phyloP scores from a whole-genome alignment of 352 stramenopile genomes.

The Phytophthora crassamura region DNA sequence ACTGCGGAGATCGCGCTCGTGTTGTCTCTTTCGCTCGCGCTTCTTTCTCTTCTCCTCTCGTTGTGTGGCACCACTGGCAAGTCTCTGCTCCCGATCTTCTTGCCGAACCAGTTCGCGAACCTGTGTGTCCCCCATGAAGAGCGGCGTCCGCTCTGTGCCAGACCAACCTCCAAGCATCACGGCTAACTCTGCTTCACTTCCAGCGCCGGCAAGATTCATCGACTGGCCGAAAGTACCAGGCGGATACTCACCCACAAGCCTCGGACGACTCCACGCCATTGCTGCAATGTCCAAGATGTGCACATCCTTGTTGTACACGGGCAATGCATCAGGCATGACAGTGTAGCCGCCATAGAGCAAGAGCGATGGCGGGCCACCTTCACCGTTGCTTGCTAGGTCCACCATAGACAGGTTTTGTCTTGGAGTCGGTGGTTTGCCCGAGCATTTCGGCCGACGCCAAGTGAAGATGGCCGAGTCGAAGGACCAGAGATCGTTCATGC shows the following conservation, averaged over 20 bases:
- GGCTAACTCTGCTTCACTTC: conserved; percentile 53
- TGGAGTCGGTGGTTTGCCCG: conserved; percentile 65
- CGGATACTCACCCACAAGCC: conserved; percentile 76
- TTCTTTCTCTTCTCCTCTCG: conserved; percentile 40
- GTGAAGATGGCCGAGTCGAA: conserved; percentile 79
- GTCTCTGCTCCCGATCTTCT: conserved; percentile 61
- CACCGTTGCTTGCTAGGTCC: conserved; percentile 13
- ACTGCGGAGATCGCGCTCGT: conserved; percentile 45
- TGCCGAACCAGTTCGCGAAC: conserved; percentile 64
- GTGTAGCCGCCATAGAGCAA: conserved; percentile 87
- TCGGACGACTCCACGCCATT: conserved; percentile 67
- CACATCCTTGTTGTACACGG: conserved; percentile 81
- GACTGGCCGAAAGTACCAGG: conserved; percentile 70
- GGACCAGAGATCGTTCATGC: conserved; percentile 77
- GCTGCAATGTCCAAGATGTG: conserved; percentile 68
- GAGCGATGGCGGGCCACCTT: conserved; percentile 32
- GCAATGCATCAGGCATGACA: conserved; percentile 50
- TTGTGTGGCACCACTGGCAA: conserved; percentile 36
- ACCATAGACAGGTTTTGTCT: conserved; percentile 82
- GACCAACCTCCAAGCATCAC: conserved; percentile 80
- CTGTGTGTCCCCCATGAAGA: conserved; percentile 83
- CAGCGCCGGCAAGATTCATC: conserved; percentile 27
- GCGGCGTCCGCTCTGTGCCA: conserved; percentile 71
- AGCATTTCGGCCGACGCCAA: conserved; percentile 73
- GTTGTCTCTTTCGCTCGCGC: conserved; percentile 42